phyloP scores from a whole-genome alignment of 208 protist species.

The Leishmania tropica region DNA sequence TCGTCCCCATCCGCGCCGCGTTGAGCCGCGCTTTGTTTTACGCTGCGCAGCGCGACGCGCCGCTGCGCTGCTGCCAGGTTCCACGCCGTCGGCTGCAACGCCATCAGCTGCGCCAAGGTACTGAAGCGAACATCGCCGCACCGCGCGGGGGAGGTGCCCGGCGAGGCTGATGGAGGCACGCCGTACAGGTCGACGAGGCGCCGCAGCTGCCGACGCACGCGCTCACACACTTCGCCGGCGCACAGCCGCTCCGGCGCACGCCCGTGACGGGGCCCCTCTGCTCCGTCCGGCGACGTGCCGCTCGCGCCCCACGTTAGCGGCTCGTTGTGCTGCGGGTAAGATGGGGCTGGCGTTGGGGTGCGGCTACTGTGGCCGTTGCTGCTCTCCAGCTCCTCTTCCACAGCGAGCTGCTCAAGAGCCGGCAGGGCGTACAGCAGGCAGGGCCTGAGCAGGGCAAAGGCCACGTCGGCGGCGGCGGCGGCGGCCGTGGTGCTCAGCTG shows the following conservation, averaged over 20 bases:
- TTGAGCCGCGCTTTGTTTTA: background rate
- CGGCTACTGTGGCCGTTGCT: background rate
- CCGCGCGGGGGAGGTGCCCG: background rate
- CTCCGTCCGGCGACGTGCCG: too few relatives aligned
- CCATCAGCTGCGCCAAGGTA: conserved; percentile 19
- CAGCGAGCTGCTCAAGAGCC: conserved; percentile 18
- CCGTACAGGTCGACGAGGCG: conserved; percentile 23
- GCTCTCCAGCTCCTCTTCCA: conserved; percentile 18
- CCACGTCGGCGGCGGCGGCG: conserved; percentile 8
- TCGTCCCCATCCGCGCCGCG: too few relatives aligned
- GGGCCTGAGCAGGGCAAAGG: conserved; percentile 32
- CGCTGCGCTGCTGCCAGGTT: conserved; percentile 19
- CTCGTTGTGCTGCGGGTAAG: conserved; percentile 22
- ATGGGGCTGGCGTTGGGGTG: background rate
- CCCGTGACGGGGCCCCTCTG: background rate
- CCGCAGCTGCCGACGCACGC: conserved; percentile 18
- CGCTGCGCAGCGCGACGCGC: conserved; percentile 2
- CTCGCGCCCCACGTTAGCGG: conserved; percentile 12
- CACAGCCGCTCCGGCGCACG: conserved; percentile 18
- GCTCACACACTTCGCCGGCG: conserved; percentile 33
- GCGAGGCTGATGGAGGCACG: background rate
- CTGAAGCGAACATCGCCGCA: conserved; percentile 12
- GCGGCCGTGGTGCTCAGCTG: background rate
- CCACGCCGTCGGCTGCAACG: conserved; percentile 13
- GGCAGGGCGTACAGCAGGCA: conserved; percentile 34